Conservation (phyloP, 495 filamentous ascomycete genomes). For the Neurospora tetrasperma region DNA sequence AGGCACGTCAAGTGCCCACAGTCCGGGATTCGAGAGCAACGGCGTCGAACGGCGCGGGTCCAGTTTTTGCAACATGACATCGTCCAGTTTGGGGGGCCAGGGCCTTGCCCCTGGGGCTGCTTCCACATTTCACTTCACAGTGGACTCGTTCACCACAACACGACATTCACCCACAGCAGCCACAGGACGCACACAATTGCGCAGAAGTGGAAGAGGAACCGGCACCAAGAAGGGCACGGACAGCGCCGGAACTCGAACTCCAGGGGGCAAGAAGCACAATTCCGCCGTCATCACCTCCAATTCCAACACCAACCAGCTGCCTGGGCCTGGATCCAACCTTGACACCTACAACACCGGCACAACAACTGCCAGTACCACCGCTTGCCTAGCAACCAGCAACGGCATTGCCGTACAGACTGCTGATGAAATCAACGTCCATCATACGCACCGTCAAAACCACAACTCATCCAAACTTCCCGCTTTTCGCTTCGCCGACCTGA, state of each 20-base stretch:
- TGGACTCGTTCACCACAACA: neutral
- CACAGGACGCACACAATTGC: neutral
- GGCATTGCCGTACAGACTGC: neutral
- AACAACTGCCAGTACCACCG: neutral
- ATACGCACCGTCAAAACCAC: slow-evolving; percentile 38
- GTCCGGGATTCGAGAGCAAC: neutral
- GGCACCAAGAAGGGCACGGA: neutral
- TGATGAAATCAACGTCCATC: slow-evolving; percentile 2
- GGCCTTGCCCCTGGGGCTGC: neutral
- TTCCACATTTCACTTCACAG: neutral
- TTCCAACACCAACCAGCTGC: slow-evolving; percentile 8
- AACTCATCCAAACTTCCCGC: slow-evolving; percentile 41
- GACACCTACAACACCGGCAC: neutral
- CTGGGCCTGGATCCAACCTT: neutral
- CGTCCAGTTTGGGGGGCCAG: neutral
- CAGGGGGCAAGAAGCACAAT: neutral
- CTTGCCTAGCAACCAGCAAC: neutral
- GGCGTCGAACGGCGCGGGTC: neutral
- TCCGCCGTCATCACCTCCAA: slow-evolving; percentile 5
- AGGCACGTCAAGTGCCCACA: neutral
- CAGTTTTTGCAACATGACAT: neutral
- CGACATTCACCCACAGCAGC: neutral
- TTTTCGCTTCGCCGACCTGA: slow-evolving; percentile 39
- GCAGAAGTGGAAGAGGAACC: neutral
- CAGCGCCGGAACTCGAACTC: neutral